Evolutionary conservation across 257 asterid genomes (phyloP).

Genomic region (Datura wrightii): DNA sequence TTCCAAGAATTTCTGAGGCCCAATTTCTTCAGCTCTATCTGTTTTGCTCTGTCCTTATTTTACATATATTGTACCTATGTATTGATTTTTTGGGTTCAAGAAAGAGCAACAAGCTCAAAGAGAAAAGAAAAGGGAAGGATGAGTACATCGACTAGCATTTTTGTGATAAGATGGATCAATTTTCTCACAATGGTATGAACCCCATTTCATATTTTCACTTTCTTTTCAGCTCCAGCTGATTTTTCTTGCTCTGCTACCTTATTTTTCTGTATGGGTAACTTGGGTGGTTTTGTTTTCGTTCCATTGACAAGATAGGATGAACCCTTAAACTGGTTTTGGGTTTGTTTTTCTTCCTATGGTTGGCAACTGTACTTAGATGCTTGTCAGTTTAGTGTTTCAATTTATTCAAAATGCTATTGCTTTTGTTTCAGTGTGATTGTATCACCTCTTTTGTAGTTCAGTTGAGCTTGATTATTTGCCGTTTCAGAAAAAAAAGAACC

Average conservation of each 20-base stretch:
- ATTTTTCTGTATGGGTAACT: slow-evolving; percentile 8
- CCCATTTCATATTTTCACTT: slow-evolving; percentile 32
- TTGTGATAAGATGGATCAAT: slow-evolving; percentile 84
- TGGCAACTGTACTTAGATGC: background rate
- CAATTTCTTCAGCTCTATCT: background rate
- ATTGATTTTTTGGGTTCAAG: slow-evolving; percentile 26
- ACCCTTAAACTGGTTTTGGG: background rate
- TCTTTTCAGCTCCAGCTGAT: slow-evolving; percentile 23
- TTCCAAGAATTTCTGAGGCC: slow-evolving; percentile 12
- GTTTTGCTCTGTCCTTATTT: background rate
- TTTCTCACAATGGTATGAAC: slow-evolving; percentile 76
- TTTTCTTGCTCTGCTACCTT: slow-evolving; percentile 10
- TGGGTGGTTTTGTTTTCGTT: background rate
- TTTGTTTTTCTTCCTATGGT: background rate
- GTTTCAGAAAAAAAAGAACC: background rate
- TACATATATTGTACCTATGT: background rate
- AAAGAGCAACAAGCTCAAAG: slow-evolving; percentile 5
- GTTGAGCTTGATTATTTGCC: slow-evolving; percentile 22
- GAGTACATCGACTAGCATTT: slow-evolving; percentile 82
- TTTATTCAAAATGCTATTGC: background rate
- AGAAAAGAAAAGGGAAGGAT: slow-evolving; percentile 34
- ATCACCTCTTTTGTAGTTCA: background rate
- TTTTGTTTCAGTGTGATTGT: slow-evolving; percentile 8
- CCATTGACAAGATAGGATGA: background rate
- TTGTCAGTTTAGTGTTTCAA: background rate